Base-by-base conservation (phyloP, 108 stramenopile species). In the Nannochloropsis salina region DNA sequence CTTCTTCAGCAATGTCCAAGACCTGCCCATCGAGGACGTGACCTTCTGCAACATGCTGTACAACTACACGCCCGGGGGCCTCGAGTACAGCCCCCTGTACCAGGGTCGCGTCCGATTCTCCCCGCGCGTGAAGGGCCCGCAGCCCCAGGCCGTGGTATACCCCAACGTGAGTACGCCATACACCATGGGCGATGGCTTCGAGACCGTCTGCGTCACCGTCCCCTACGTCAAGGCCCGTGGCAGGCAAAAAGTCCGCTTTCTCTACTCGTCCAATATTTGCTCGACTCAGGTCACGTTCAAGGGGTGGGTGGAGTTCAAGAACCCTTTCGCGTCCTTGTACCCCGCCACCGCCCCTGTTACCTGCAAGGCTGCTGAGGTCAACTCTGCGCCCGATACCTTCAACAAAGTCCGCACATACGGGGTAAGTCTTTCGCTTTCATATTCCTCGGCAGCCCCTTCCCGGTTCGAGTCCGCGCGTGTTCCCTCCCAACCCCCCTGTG, bases 271-370 rank as follows among this genome's bases (percentile, higher is more conserved):
- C 61, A 8, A 74, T 2, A 15, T 15, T 1, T 74, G 61, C 61
- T n/a, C 61, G 20, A 8, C 8, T 3, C 3, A 6, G 61, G 20
- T 74, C 61, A 6, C 4, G 61, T 74, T 15, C 20, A 74, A 74
- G 61, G 61, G 61, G n/a, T 74, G 61, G 61, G 61, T 74, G 61
- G 61, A 74, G 61, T 74, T 74, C 61, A n/a, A 74, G 20, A 74
- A 74, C n/a, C 61, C 61, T 1, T 74, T 74, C 61, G 15, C 15
- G 20, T 74, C 61, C 61, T n/a, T 74, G 20, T 74, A 74, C 61
- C 61, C 61, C n/a, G 8, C 61, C 61, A 74, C 61, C 0, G 61
- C 61, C 20, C 61, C 61, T 2, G 6, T 2, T 4, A 15, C 20
- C n/a, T 74, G 61, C 61, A 2, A n/a, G 15, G 61, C 61, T n/a